Conservation (phyloP, 1,139 yeast species). For the Pichia sorboxylosa region DNA sequence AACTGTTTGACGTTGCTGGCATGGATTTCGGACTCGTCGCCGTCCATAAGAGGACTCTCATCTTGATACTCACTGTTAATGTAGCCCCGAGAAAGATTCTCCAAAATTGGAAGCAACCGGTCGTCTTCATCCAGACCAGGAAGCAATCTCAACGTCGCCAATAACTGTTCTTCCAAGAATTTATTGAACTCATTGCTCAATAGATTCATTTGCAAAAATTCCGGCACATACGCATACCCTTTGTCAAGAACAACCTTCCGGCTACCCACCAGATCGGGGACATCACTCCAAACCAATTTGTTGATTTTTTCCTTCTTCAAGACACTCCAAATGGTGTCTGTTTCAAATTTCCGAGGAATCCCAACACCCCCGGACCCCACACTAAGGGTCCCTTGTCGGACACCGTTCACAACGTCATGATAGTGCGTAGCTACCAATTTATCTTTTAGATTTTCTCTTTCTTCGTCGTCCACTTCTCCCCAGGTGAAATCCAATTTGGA, state of each 20-base stretch:
- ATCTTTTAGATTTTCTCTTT: slow-evolving; percentile 39
- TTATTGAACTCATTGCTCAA: slow-evolving; percentile 52
- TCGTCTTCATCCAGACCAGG: slow-evolving; percentile 90
- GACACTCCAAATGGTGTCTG: slow-evolving; percentile 18
- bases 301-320: slow-evolving; percentile 53
- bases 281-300: slow-evolving; percentile 79
- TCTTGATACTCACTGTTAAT: slow-evolving; percentile 40
- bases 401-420: slow-evolving; percentile 15
- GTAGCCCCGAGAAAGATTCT: slow-evolving; percentile 68
- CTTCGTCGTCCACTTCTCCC: slow-evolving; percentile 56
- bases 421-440: slow-evolving; percentile 45
- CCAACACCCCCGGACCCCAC: neutral
- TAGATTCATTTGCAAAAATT: slow-evolving; percentile 63
- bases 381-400: slow-evolving; percentile 8
- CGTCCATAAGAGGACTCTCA: slow-evolving; percentile 15
- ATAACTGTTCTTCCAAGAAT: slow-evolving; percentile 40
- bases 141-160: slow-evolving; percentile 62
- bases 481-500: slow-evolving; percentile 52
- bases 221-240: slow-evolving; percentile 81
- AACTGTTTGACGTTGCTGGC: slow-evolving; percentile 51
- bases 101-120: slow-evolving; percentile 70
- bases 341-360: neutral
- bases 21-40: slow-evolving; percentile 37
- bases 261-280: slow-evolving; percentile 58
- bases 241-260: slow-evolving; percentile 53